These are phyloP conservation scores for Akanthomyces lecanii DNA, from an alignment of 2,329 filamentous ascomycete species.

Conservation along the genomic window DNA sequence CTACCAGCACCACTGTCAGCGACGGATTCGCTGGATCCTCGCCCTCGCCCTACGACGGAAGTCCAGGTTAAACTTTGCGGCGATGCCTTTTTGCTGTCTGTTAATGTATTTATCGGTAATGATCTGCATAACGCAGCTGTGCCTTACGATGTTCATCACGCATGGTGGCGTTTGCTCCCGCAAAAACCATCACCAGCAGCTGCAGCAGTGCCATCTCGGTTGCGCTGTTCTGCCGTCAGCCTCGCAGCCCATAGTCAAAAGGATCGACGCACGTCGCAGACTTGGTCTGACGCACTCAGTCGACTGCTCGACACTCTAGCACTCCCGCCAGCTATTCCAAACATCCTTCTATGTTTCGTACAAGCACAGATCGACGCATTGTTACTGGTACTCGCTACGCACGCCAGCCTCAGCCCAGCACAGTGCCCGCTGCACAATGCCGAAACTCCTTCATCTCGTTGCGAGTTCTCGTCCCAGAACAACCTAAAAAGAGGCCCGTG, in stretches of 20 bases:
- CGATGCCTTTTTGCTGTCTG: background rate
- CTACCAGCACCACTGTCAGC: background rate
- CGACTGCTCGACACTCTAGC: background rate
- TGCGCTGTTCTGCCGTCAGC: background rate
- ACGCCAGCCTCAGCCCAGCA: background rate
- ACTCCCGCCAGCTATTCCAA: background rate
- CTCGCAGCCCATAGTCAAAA: background rate
- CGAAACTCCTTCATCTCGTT: background rate
- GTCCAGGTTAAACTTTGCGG: background rate
- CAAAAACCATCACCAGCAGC: background rate
- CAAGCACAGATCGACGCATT: background rate
- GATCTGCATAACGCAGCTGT: too few relatives aligned
- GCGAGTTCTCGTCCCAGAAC: background rate
- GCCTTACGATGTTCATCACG: background rate
- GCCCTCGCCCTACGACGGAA: background rate
- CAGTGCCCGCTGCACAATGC: background rate
- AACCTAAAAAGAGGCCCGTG: constrained; percentile 7
- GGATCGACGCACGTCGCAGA: constrained; percentile 8
- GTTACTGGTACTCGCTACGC: background rate
- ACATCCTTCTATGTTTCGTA: background rate
- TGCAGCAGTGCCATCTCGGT: background rate
- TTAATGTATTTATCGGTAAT: too few relatives aligned
- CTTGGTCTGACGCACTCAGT: constrained; percentile 3
- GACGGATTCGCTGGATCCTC: background rate
- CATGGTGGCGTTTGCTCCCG: background rate